Evolutionary conservation across 1,284 basidiomycete species (phyloP).

Genomic region (Malassezia restricta): DNA sequence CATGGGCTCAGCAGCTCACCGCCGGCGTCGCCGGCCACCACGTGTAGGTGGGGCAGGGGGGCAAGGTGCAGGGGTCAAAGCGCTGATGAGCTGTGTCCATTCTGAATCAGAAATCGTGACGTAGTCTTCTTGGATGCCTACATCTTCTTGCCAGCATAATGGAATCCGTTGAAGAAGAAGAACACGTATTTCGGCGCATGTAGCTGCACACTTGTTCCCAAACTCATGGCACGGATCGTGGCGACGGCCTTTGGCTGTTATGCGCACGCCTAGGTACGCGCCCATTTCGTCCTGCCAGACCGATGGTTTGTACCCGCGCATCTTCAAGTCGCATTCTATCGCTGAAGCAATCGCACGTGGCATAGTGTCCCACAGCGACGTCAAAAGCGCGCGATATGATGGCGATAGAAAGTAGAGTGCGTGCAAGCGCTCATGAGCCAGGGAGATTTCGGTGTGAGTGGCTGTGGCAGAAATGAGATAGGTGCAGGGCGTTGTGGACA

Average conservation of each 20-base stretch:
- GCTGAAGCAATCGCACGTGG: constrained; percentile 18
- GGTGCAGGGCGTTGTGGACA: background rate
- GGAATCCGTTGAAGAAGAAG: constrained; percentile 14
- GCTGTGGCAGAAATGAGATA: constrained; percentile 35
- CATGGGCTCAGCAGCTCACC: too few species aligned
- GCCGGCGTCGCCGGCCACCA: too few species aligned
- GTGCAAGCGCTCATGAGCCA: constrained; percentile 37
- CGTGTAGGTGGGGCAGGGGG: too few species aligned
- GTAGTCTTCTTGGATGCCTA: constrained; percentile 3
- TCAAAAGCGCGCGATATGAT: constrained; percentile 21
- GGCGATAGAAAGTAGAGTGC: constrained; percentile 35
- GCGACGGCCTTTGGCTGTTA: background rate
- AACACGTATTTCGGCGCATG: constrained; percentile 20
- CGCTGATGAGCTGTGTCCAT: too few species aligned
- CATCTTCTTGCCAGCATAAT: constrained; percentile 18
- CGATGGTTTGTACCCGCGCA: constrained; percentile 29
- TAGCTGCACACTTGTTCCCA: constrained; percentile 24
- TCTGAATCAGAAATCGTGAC: background rate
- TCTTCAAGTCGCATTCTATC: constrained; percentile 28
- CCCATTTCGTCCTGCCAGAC: constrained; percentile 39
- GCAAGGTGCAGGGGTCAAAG: too few species aligned
- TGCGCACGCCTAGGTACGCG: constrained; percentile 32
- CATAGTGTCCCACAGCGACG: constrained; percentile 18
- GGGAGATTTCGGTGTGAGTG: constrained; percentile 21
- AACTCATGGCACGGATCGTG: constrained; percentile 24